Base-by-base conservation (phyloP, 305 asterid genomes). In the Solanum hybrid region DNA sequence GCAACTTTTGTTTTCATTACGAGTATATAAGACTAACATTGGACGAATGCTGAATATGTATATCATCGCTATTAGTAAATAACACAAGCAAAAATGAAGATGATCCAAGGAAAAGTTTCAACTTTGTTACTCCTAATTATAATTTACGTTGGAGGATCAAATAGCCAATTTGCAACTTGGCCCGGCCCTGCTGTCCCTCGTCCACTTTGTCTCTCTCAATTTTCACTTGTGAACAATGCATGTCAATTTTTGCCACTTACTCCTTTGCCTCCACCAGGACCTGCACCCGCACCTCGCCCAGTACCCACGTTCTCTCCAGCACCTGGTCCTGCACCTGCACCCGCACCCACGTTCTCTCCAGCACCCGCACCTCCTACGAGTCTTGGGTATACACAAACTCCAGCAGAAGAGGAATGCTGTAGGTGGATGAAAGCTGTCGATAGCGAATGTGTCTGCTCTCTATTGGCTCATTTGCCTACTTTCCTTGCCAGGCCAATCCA, bases 401-500 rank as follows among this genome's bases (percentile, higher is more conserved):
- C 51, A 4, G 79, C 31, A 32, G 92, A 92, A 89, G 79, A 69
- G 64, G 92, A 95, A 35, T 94, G 98, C 88, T 95, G 98, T 72
- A 92, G 92, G 85, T 93, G 95, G 96, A 38, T 95, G 87, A 66
- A 86, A 77, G 60, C 88, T 13, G 80, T 95, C 4, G 96, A 95
- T 88, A 60, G 69, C 8, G 88, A 88, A 26, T 95, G 97, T 51
- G 95, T 93, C 0, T 94, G 98, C 81, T 93, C 38, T 7, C 60
- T 94, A 86, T 60, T 95, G 93, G 92, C 90, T 66, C 92, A 22
- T 85, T 66, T 94, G 92, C 95, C 98, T 12, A 69, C 91, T 1
- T 95, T 94, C 88, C 94, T 95, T 16, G 86, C 95, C 12, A 90
- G 92, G 91, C 96, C 96, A 0, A 76, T 88, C 9, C 98, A 94